Evolutionary conservation across 306 rosid genomes (phyloP).

Genomic region (Lupinus albus): DNA sequence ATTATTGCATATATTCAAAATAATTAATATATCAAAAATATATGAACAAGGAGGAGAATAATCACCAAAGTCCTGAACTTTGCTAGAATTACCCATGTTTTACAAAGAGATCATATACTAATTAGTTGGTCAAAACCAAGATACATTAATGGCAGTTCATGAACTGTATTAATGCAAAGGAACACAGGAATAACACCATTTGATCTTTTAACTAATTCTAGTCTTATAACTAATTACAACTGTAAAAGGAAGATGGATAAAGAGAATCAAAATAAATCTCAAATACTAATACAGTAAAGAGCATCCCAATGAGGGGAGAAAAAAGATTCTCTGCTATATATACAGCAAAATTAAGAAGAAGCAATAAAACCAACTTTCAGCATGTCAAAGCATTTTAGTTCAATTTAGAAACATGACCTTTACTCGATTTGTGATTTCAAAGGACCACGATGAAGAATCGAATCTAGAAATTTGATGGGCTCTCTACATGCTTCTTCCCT

Average conservation of each 20-base stretch:
- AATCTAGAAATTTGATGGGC: constrained; percentile 69
- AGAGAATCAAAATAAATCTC: constrained; percentile 24
- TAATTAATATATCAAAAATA: background rate
- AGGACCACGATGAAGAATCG: constrained; percentile 28
- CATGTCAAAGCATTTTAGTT: constrained; percentile 34
- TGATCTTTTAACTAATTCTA: constrained; percentile 30
- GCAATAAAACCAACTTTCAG: constrained; percentile 35
- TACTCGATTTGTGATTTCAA: constrained; percentile 31
- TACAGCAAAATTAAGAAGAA: constrained; percentile 46
- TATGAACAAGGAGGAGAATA: background rate
- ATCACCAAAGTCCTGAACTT: background rate
- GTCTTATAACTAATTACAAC: constrained; percentile 32
- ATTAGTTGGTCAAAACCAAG: background rate
- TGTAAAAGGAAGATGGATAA: background rate
- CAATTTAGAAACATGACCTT: constrained; percentile 35
- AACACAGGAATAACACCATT: constrained; percentile 31
- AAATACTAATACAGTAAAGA: constrained; percentile 33
- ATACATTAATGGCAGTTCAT: constrained; percentile 19
- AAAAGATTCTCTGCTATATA: constrained; percentile 43
- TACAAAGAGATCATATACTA: constrained; percentile 1
- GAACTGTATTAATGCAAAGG: constrained; percentile 37
- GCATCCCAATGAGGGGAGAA: constrained; percentile 4
- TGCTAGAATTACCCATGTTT: constrained; percentile 4
- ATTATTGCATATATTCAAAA: constrained; percentile 6
- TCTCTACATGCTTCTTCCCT: constrained; percentile 70